phyloP scores from a whole-genome alignment of 306 rosid species.

The Acacia confusa region DNA sequence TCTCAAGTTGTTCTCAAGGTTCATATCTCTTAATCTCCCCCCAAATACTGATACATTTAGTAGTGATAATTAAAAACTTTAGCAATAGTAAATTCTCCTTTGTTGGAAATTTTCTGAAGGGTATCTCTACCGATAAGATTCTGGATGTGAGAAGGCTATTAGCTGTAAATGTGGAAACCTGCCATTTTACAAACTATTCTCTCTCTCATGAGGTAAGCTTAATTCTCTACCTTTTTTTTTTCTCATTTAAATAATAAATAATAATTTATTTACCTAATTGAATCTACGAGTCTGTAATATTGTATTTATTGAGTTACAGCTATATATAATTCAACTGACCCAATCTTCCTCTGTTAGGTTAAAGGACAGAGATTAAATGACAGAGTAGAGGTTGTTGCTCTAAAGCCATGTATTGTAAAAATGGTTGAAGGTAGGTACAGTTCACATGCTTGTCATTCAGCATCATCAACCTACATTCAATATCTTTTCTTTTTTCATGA shows the following conservation, averaged over 20 bases:
- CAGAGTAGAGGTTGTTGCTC: constrained; percentile 60
- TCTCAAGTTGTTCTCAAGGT: constrained; percentile 80
- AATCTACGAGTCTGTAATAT: background rate
- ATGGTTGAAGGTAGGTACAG: constrained; percentile 93
- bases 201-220: constrained; percentile 73
- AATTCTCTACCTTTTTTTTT: background rate
- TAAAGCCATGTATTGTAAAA: constrained; percentile 80
- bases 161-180: constrained; percentile 86
- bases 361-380: constrained; percentile 78
- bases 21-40: background rate
- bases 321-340: background rate
- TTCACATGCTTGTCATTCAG: constrained; percentile 13
- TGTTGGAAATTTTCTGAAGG: constrained; percentile 46
- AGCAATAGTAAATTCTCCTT: background rate
- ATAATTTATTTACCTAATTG: background rate
- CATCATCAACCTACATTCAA: constrained; percentile 19
- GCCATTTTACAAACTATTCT: constrained; percentile 87
- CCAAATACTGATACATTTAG: background rate
- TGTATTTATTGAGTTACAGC: background rate
- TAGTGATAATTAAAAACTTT: background rate
- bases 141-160: constrained; percentile 78
- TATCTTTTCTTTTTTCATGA: background rate
- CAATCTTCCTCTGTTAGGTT: constrained; percentile 45
- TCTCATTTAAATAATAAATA: background rate
- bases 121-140: constrained; percentile 93